Evolutionary conservation across 2,329 filamentous ascomycete genomes (phyloP).

Genomic region (Grosmannia clavigera): DNA sequence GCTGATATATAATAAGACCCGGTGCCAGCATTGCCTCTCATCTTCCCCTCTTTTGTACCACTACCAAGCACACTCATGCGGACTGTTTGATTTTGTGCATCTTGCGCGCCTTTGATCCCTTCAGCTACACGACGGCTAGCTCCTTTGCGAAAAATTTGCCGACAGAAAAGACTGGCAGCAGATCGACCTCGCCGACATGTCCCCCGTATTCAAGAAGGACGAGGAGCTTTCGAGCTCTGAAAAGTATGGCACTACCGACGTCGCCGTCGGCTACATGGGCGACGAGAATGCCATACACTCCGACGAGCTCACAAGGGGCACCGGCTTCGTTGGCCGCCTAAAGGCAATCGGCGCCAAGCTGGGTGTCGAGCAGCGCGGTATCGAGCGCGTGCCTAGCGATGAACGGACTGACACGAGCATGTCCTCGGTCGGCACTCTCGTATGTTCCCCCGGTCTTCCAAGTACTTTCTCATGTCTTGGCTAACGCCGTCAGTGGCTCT

Average conservation of each 20-base stretch:
- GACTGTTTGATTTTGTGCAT: not conserved
- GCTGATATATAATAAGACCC: not conserved
- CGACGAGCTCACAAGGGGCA: constrained; percentile 12
- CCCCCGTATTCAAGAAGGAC: not conserved
- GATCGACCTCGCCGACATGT: not conserved
- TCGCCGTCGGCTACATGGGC: constrained; percentile 12
- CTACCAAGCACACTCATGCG: not conserved
- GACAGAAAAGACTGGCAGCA: not conserved
- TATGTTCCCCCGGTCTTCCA: constrained; percentile 24
- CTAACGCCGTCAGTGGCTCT: constrained; percentile 46
- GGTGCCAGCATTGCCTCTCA: not conserved
- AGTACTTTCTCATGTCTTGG: not conserved
- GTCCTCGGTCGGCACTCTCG: constrained; percentile 59
- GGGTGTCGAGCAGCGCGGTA: constrained; percentile 61
- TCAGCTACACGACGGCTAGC: not conserved
- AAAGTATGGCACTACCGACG: constrained; percentile 9
- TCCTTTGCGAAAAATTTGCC: not conserved
- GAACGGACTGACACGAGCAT: constrained; percentile 55
- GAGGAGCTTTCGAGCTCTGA: constrained; percentile 8
- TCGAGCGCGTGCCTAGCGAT: constrained; percentile 59
- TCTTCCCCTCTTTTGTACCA: not conserved
- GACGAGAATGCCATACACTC: constrained; percentile 14
- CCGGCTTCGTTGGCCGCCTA: constrained; percentile 15
- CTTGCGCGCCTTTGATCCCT: not conserved
- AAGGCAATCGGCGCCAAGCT: constrained; percentile 54